phyloP scores from a whole-genome alignment of 2,329 filamentous ascomycete species.

The Simplicillium sp. region DNA sequence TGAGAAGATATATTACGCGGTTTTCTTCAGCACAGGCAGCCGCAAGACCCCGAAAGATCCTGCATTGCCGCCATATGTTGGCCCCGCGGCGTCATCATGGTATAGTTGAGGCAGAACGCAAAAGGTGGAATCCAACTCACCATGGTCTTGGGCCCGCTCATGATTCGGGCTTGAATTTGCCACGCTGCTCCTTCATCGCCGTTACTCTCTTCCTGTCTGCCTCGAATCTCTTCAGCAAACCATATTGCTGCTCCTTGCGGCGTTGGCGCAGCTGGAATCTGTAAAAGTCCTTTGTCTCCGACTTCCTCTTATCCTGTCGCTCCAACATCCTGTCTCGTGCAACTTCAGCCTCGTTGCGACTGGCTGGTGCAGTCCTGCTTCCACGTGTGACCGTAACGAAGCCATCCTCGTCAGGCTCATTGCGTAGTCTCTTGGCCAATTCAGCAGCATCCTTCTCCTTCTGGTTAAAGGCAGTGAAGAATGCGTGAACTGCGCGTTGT shows the following conservation, averaged over 20 bases:
- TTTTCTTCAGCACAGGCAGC: slow-evolving; percentile 45
- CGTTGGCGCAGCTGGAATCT: slow-evolving; percentile 73
- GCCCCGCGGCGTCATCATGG: slow-evolving; percentile 46
- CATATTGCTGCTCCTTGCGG: slow-evolving; percentile 63
- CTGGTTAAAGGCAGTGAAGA: slow-evolving; percentile 72
- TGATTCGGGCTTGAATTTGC: slow-evolving; percentile 47
- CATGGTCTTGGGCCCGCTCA: slow-evolving; percentile 13
- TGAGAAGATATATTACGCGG: slow-evolving; percentile 63
- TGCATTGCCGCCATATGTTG: slow-evolving; percentile 24
- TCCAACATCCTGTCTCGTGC: slow-evolving; percentile 50
- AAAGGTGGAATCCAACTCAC: not conserved
- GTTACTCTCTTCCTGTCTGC: slow-evolving; percentile 64
- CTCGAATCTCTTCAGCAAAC: slow-evolving; percentile 63
- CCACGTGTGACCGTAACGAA: slow-evolving; percentile 87
- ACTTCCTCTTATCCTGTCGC: slow-evolving; percentile 52
- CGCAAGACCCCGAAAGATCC: slow-evolving; percentile 4
- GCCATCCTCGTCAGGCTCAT: slow-evolving; percentile 86
- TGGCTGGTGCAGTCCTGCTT: slow-evolving; percentile 63
- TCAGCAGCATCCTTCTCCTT: slow-evolving; percentile 56
- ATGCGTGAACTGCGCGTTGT: slow-evolving; percentile 71
- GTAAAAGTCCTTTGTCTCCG: slow-evolving; percentile 66
- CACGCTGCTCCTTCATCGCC: slow-evolving; percentile 59
- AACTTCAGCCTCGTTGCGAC: slow-evolving; percentile 60
- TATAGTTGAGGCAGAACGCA: slow-evolving; percentile 3
- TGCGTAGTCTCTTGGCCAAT: slow-evolving; percentile 55